phyloP scores from a whole-genome alignment of 768 basidiomycete genomes.

The Suillus brevipes region DNA sequence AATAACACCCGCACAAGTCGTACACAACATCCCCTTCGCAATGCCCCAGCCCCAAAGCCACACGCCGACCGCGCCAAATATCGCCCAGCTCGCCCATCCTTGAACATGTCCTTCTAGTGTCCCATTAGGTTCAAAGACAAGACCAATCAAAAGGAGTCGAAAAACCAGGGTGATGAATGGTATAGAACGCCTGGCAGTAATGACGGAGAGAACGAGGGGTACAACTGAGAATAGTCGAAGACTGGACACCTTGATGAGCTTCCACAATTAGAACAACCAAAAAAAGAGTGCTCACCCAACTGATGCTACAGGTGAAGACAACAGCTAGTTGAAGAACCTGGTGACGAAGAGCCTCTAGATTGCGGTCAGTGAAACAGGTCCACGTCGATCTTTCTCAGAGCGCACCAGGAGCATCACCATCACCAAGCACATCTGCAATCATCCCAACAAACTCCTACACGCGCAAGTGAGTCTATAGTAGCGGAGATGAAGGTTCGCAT shows the following conservation, averaged over 20 bases:
- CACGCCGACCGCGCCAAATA: slow-evolving; percentile 46
- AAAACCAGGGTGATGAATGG: slow-evolving; percentile 80
- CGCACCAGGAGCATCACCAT: slow-evolving; percentile 47
- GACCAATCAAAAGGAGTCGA: slow-evolving; percentile 72
- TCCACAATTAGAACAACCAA: slow-evolving; percentile 14
- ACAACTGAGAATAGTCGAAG: slow-evolving; percentile 78
- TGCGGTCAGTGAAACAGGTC: background rate
- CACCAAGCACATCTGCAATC: slow-evolving; percentile 47
- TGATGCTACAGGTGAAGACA: slow-evolving; percentile 59
- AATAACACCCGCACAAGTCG: slow-evolving; percentile 77
- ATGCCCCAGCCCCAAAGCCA: slow-evolving; percentile 83
- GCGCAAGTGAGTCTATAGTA: background rate
- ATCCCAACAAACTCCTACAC: slow-evolving; percentile 50
- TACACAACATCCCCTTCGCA: slow-evolving; percentile 74
- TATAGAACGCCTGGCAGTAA: slow-evolving; percentile 75
- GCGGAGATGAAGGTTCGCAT: slow-evolving; percentile 14
- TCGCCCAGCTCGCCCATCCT: slow-evolving; percentile 78
- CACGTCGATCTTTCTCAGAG: background rate
- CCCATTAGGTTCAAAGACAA: slow-evolving; percentile 44
- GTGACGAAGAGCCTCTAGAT: slow-evolving; percentile 49
- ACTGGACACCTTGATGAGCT: slow-evolving; percentile 34
- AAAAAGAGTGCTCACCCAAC: slow-evolving; percentile 57
- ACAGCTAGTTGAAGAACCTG: slow-evolving; percentile 58
- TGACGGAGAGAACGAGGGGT: slow-evolving; percentile 66
- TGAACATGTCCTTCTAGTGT: slow-evolving; percentile 51